Evolutionary conservation across 176 grass and related monocot genomes (phyloP), one percentile per base, ranked within the genome.

Genomic region (Hordeum marinum): DNA sequence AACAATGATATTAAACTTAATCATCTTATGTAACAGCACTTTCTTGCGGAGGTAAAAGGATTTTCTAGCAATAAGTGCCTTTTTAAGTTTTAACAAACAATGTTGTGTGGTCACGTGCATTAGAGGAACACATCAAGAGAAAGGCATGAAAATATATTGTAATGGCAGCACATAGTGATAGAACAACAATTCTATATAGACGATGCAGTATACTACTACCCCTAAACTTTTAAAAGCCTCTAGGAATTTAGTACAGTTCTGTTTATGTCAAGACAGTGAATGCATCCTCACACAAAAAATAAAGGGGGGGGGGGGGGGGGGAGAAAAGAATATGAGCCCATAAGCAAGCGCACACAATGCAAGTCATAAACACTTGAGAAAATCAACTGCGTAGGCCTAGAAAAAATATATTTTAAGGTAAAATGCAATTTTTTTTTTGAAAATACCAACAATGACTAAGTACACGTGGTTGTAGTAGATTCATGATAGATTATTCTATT

Each of bases 231-330:
- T 45, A 59, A 54, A 14, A 78, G 68, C 1, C 60, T 80, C 37
- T 35, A 79, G 20, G 13, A 27, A 67, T 84, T n/a, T 88, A 84
- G 57, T 35, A 65, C 17, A 72, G 23, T 52, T 66, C 20, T 74
- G 17, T 50, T 55, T 64, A 60, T 55, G 14, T 66, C 55, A 81
- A 42, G 11, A 75, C 15, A 74, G 40, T 81, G 60, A 87, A 64
- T 57, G 12, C 61, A 76, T 66, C 41, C 13, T 71, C 66, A 43
- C 55, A 52, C 68, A 40, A 55, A 67, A 87, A 43, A 79, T 61
- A 9, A 45, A 79, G 32, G 17, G 11, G 27, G 29, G 29, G 29
- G 29, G 29, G 29, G 2, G 2, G 37, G 40, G 13, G 18, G 48
- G 29, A 6, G 3, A 18, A 42, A 62, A 63, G 6, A 11, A 26